These are phyloP conservation scores for Carex scoparia DNA, from an alignment of 176 grass and related monocot species.

Conservation along the genomic window DNA sequence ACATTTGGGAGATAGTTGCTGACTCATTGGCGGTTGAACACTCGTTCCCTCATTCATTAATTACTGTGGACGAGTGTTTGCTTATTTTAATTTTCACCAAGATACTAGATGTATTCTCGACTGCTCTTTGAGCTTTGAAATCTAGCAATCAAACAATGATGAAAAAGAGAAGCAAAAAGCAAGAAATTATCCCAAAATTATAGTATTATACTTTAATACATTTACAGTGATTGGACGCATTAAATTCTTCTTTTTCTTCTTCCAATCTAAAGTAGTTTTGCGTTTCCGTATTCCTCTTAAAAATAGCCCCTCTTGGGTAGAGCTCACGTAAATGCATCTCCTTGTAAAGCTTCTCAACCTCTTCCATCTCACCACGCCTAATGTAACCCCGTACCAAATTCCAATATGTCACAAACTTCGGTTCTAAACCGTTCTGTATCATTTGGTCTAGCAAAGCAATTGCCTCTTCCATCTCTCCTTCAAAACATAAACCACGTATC, in stretches of 20 bases:
- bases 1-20: too few relatives aligned
- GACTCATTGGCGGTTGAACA: too few relatives aligned
- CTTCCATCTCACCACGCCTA: slow-evolving; percentile 58
- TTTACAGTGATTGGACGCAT: background rate
- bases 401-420: slow-evolving; percentile 87
- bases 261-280: background rate
- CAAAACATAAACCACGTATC: slow-evolving; percentile 76
- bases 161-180: background rate
- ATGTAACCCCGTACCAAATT: slow-evolving; percentile 77
- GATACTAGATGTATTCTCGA: background rate
- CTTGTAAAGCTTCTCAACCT: slow-evolving; percentile 71
- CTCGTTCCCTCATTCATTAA: too few relatives aligned
- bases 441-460: slow-evolving; percentile 89
- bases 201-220: background rate
- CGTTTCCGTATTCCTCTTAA: background rate
- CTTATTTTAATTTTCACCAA: too few relatives aligned
- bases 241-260: background rate
- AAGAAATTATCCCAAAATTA: background rate
- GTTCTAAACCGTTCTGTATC: slow-evolving; percentile 77
- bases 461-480: slow-evolving; percentile 90
- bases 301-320: slow-evolving; percentile 18
- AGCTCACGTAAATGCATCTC: slow-evolving; percentile 80
- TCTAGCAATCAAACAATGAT: background rate
- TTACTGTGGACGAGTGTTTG: too few relatives aligned
- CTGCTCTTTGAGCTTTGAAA: background rate